Evolutionary conservation across 2,329 filamentous ascomycete genomes (phyloP).

Genomic region (Penicillium sp.): DNA sequence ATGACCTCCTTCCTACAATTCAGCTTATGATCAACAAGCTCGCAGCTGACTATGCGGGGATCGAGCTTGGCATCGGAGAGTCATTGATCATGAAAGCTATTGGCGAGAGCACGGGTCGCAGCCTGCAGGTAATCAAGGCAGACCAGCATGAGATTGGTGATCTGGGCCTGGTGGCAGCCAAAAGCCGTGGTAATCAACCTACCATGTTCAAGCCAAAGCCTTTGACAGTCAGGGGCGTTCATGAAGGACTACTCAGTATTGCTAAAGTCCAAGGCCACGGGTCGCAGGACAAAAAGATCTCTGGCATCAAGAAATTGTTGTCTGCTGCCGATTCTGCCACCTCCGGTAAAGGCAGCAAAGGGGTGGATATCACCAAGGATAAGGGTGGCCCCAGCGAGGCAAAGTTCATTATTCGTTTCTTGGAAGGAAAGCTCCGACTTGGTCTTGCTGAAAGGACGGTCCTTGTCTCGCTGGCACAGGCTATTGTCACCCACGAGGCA

Average conservation of each 20-base stretch:
- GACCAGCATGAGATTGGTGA: conserved; percentile 97
- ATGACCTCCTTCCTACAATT: conserved; percentile 80
- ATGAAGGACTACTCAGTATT: conserved; percentile 80
- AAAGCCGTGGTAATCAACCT: conserved; percentile 88
- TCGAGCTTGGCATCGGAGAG: conserved; percentile 97
- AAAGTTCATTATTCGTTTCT: conserved; percentile 85
- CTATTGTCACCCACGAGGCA: conserved; percentile 76
- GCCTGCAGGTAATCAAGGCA: conserved; percentile 80
- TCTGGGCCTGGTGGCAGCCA: conserved; percentile 86
- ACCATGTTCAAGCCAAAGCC: conserved; percentile 98
- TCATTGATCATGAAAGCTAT: conserved; percentile 99
- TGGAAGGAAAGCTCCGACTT: conserved; percentile 89
- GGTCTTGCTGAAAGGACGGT: conserved; percentile 90
- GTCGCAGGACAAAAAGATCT: conserved; percentile 83
- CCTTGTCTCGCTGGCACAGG: conserved; percentile 82
- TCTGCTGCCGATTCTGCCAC: conserved; percentile 74
- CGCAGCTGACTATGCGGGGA: conserved; percentile 90
- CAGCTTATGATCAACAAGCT: conserved; percentile 97
- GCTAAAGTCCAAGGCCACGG: conserved; percentile 82
- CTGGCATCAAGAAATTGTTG: conserved; percentile 92
- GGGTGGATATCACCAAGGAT: conserved; percentile 77
- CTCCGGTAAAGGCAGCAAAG: conserved; percentile 58
- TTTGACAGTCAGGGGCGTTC: conserved; percentile 78
- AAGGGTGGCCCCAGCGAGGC: conserved; percentile 93
- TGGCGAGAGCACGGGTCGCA: conserved; percentile 86